Evolutionary conservation across 768 basidiomycete genomes (phyloP).

Genomic region (Pleurotus tuoliensis): DNA sequence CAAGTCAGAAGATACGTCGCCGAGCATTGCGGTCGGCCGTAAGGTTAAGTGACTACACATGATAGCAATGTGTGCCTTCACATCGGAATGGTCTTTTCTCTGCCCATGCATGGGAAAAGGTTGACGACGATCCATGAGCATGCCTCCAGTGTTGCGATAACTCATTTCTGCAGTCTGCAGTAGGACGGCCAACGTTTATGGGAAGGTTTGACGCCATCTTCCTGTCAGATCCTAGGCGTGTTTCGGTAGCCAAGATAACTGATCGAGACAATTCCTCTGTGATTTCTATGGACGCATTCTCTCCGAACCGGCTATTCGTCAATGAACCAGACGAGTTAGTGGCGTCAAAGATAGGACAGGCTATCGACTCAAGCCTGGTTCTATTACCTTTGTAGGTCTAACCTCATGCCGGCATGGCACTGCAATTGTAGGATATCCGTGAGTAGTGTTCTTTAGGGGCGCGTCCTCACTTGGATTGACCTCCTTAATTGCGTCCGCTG

Average conservation of each 20-base stretch:
- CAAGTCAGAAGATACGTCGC: conserved; percentile 74
- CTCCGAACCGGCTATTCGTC: no score
- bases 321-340: background rate
- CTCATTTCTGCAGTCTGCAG: no score
- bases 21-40: conserved; percentile 63
- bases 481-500: no score
- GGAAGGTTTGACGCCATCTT: no score
- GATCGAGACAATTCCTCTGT: background rate
- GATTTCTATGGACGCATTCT: background rate
- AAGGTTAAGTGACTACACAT: conserved; percentile 11
- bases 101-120: no score
- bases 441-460: background rate
- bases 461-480: background rate
- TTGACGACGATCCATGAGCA: no score
- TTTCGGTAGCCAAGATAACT: no score
- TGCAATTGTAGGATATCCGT: background rate
- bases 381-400: background rate
- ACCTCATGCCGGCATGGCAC: background rate
- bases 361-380: background rate
- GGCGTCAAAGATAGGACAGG: background rate
- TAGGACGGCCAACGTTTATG: no score
- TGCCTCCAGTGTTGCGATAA: no score
- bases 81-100: no score
- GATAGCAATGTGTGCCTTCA: background rate
- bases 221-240: no score